Evolutionary conservation across 192 early-diverging fungal species (phyloP), one percentile per base, ranked within the genome.

Genomic region (Coemansia sp.): DNA sequence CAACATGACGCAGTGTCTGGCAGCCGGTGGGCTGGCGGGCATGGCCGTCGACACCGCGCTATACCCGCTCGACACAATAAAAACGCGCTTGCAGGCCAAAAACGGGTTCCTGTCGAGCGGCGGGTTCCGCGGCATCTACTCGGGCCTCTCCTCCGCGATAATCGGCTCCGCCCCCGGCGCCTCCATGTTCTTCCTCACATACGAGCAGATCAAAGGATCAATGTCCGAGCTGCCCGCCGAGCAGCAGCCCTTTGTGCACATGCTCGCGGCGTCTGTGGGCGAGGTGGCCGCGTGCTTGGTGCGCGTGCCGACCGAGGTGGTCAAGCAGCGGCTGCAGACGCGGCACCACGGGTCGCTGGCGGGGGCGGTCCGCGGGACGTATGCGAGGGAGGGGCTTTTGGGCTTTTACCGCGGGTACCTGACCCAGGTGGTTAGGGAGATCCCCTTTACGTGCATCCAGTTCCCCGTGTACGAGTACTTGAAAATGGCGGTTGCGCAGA

Each of bases 51-150:
- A 98, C 67, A 87, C 88, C n/a, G 85, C 86, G 19, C 81, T 98
- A 22, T 98, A 91, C 69, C 97, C 97, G 8, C 81, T 98, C 56
- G 97, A 98, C 73, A 98, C 97, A 9, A 86, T 98, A 71, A 98
- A 98, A 77, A 98, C 97, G 5, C 85, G 97, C 42, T 77, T 97
- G 61, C 95, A 97, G 69, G 89, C 92, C 23, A 82, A 84, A 61
- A 81, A 81, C 43, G 95, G 95, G 25, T 97, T 97, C 59, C 64
- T 83, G 8, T 85, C 84, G 24, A 85, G 91, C 28, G 95, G 95
- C 54, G 93, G 95, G 32, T 92, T 94, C 80, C 83, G 83, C 31
- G 92, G 93, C 18, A 84, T 98, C 44, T 98, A 95, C 72, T 87
- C 88, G 42, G 97, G 97, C 0, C 80, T 98, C 31, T 86, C 89